Evolutionary conservation across 1,284 basidiomycete species (phyloP).

Genomic region (Tilletia caries): DNA sequence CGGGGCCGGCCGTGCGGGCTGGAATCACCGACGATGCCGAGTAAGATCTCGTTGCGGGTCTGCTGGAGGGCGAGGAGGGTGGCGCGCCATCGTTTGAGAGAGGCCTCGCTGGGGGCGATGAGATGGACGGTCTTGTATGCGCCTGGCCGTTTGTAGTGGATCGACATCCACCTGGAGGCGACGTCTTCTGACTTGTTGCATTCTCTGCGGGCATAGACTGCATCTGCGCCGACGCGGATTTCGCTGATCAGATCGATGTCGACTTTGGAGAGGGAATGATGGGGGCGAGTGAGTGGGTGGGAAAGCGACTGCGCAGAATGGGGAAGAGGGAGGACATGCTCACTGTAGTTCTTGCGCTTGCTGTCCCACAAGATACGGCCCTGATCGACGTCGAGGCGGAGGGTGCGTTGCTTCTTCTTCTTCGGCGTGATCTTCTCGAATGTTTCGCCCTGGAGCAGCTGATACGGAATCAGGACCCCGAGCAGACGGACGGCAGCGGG

Average conservation of each 20-base stretch:
- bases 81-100: constrained; percentile 61
- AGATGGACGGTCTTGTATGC: constrained; percentile 89
- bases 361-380: constrained; percentile 82
- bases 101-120: constrained; percentile 69
- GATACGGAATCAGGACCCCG: constrained; percentile 18
- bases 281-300: no score
- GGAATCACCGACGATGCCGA: constrained; percentile 18
- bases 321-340: no score
- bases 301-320: neutral
- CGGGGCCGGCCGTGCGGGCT: no score
- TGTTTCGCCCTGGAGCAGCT: constrained; percentile 37
- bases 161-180: constrained; percentile 67
- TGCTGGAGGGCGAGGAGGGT: constrained; percentile 57
- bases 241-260: constrained; percentile 88
- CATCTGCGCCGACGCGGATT: constrained; percentile 66
- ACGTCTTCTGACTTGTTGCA: constrained; percentile 58
- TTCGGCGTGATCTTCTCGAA: constrained; percentile 87
- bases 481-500: neutral
- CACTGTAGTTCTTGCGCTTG: constrained; percentile 59
- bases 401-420: constrained; percentile 71
- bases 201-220: neutral
- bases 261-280: constrained; percentile 59
- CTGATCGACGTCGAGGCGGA: constrained; percentile 72
- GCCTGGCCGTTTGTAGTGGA: constrained; percentile 71
- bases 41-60: constrained; percentile 37